Evolutionary conservation across 2,329 filamentous ascomycete species (phyloP).

Genomic region (Penicillium sp.): DNA sequence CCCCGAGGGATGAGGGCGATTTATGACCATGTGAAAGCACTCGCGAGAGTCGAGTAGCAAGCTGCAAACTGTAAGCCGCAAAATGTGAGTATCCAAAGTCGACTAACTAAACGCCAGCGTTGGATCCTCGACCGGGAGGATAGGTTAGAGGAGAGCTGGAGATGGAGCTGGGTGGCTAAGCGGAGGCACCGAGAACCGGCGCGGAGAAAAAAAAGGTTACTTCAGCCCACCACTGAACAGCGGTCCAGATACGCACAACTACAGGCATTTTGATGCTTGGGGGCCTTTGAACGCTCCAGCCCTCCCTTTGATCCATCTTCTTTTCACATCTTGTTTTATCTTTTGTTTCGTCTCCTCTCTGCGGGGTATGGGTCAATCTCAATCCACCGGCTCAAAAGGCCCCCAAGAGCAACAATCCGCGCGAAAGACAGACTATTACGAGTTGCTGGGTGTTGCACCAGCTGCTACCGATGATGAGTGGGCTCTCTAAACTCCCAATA

Average conservation of each 20-base stretch:
- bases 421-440: constrained; percentile 58
- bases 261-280: neutral
- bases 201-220: neutral
- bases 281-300: neutral
- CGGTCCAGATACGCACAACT: neutral
- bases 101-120: constrained; percentile 10
- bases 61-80: neutral
- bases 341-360: neutral
- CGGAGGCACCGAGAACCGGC: neutral
- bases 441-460: constrained; percentile 71
- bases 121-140: constrained; percentile 5
- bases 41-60: neutral
- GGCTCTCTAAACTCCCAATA: neutral
- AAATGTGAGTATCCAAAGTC: neutral
- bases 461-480: constrained; percentile 75
- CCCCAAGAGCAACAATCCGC: constrained; percentile 19
- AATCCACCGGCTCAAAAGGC: constrained; percentile 37
- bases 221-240: neutral
- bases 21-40: constrained; percentile 1
- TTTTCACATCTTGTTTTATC: neutral
- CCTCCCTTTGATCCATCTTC: neutral
- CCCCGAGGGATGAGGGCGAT: neutral
- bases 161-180: constrained; percentile 3
- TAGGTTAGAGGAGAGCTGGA: neutral
- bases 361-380: constrained; percentile 43